Conservation (phyloP, 345 rosid genomes). For the Murraya paniculata region DNA sequence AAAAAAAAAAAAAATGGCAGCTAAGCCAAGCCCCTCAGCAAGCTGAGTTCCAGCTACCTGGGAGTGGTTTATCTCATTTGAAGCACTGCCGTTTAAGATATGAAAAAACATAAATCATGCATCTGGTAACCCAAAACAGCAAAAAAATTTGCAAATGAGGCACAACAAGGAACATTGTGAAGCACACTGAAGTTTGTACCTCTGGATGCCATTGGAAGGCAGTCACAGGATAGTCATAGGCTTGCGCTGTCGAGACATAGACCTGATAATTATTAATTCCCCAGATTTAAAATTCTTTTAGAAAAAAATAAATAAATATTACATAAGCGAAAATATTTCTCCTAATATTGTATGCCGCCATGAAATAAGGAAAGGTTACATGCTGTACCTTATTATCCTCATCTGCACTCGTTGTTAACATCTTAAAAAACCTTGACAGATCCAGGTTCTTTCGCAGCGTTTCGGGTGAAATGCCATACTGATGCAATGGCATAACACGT, state of each 20-base stretch:
- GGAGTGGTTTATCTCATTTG: background rate
- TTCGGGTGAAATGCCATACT: slow-evolving; percentile 82
- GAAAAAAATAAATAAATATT: background rate
- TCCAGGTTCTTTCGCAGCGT: slow-evolving; percentile 36
- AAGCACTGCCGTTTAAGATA: background rate
- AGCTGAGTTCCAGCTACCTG: background rate
- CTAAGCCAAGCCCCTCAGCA: background rate
- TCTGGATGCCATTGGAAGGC: slow-evolving; percentile 98
- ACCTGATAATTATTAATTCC: slow-evolving; percentile 34
- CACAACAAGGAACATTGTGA: background rate
- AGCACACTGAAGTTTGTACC: slow-evolving; percentile 39
- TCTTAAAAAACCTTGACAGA: slow-evolving; percentile 64
- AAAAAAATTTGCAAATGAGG: background rate
- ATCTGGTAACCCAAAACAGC: background rate
- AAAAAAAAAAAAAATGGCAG: background rate
- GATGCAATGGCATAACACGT: slow-evolving; percentile 19
- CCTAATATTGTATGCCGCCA: too few relatives aligned
- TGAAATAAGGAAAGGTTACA: background rate
- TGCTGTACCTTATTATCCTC: slow-evolving; percentile 54
- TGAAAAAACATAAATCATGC: background rate
- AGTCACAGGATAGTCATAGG: slow-evolving; percentile 68
- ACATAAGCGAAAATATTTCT: background rate
- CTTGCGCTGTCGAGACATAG: slow-evolving; percentile 86
- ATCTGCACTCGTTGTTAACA: slow-evolving; percentile 75
- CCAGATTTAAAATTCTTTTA: slow-evolving; percentile 1